These are phyloP conservation scores for Obba rivulosa DNA, from an alignment of 768 basidiomycete genomes.

Conservation along the genomic window DNA sequence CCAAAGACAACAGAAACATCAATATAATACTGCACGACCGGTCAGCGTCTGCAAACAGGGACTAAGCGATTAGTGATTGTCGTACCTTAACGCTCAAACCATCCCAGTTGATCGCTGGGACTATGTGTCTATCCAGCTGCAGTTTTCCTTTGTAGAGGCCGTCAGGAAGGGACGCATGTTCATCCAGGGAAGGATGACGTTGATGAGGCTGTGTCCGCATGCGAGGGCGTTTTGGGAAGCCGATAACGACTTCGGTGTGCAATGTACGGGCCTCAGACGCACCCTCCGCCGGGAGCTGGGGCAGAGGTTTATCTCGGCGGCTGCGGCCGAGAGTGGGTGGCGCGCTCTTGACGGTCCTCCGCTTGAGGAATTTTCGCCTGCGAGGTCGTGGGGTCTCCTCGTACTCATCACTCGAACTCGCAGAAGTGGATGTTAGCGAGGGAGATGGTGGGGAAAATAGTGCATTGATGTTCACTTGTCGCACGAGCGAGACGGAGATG, in stretches of 20 bases:
- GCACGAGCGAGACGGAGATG: conserved; percentile 59
- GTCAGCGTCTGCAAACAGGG: background rate
- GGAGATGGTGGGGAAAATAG: conserved; percentile 36
- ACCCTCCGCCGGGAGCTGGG: conserved; percentile 18
- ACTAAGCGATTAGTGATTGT: conserved; percentile 13
- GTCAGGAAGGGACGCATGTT: conserved; percentile 51
- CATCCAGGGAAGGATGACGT: conserved; percentile 41
- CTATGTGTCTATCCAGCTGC: conserved; percentile 48
- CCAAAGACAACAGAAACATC: conserved; percentile 64
- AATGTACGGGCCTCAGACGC: conserved; percentile 41
- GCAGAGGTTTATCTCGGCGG: conserved; percentile 10
- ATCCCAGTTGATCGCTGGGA: conserved; percentile 62
- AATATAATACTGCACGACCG: conserved; percentile 54
- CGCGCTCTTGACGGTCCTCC: conserved; percentile 23
- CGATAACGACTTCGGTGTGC: conserved; percentile 50
- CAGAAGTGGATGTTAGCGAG: conserved; percentile 28
- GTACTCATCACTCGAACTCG: conserved; percentile 48
- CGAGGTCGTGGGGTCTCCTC: conserved; percentile 13
- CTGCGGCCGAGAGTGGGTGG: conserved; percentile 10
- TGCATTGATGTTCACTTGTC: conserved; percentile 52
- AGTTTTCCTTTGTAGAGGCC: conserved; percentile 62
- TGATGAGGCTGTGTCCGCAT: conserved; percentile 32
- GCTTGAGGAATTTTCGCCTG: conserved; percentile 23
- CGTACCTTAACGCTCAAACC: conserved; percentile 68
- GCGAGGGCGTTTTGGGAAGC: conserved; percentile 67